Conservation (phyloP, 768 basidiomycete genomes). For the Boletus tylopilopsis region DNA sequence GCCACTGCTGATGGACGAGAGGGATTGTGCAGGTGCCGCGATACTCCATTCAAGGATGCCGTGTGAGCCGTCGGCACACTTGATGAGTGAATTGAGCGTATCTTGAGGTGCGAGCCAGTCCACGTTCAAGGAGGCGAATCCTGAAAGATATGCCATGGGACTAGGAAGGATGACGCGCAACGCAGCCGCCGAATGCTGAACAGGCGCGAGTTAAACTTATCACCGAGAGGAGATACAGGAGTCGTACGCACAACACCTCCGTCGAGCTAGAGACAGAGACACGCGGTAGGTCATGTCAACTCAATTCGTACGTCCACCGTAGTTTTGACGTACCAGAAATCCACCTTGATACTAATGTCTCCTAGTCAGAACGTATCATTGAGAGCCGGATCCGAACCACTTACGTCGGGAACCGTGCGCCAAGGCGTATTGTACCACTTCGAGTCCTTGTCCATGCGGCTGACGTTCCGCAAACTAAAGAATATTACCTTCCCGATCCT, state of each 20-base stretch:
- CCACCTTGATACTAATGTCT: slow-evolving; percentile 66
- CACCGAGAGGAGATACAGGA: not conserved
- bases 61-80: slow-evolving; percentile 45
- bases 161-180: slow-evolving; percentile 57
- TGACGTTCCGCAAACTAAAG: slow-evolving; percentile 56
- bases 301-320: not conserved
- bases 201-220: not conserved
- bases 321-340: slow-evolving; percentile 59
- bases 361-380: not conserved
- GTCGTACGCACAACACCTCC: slow-evolving; percentile 63
- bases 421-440: slow-evolving; percentile 84
- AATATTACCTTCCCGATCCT: slow-evolving; percentile 69
- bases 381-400: slow-evolving; percentile 23
- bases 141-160: slow-evolving; percentile 52
- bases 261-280: slow-evolving; percentile 74
- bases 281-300: not conserved
- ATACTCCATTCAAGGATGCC: slow-evolving; percentile 64
- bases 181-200: slow-evolving; percentile 63
- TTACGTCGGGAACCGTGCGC: slow-evolving; percentile 77
- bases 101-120: slow-evolving; percentile 75
- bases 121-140: slow-evolving; percentile 64
- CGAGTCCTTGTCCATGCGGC: slow-evolving; percentile 53
- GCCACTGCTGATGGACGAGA: slow-evolving; percentile 29
- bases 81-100: slow-evolving; percentile 60
- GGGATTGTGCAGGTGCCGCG: slow-evolving; percentile 48